These are phyloP conservation scores for Vicia faba DNA, from an alignment of 306 rosid genomes.

Conservation along the genomic window DNA sequence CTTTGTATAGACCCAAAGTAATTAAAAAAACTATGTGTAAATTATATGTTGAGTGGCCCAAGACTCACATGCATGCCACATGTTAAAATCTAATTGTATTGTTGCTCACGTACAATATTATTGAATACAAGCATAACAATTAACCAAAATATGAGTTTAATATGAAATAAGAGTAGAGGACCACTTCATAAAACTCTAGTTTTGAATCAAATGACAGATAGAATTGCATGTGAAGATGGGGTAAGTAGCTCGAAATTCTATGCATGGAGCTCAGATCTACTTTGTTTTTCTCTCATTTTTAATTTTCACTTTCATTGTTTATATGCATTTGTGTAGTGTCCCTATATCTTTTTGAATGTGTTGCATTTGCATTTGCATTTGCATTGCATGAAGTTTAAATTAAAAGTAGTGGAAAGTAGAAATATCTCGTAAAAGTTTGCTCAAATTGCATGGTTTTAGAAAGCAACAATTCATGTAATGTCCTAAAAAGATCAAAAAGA, in stretches of 20 bases:
- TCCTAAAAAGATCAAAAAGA: slow-evolving; percentile 44
- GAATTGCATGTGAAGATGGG: slow-evolving; percentile 67
- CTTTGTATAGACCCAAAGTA: slow-evolving; percentile 39
- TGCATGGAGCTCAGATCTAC: slow-evolving; percentile 53
- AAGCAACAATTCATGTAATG: slow-evolving; percentile 32
- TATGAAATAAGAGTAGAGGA: slow-evolving; percentile 36
- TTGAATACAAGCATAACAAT: background rate
- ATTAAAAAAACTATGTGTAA: background rate
- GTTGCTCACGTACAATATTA: slow-evolving; percentile 35
- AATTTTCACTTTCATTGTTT: slow-evolving; percentile 30
- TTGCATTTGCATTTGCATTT: slow-evolving; percentile 36
- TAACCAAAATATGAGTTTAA: slow-evolving; percentile 30
- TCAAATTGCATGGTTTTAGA: slow-evolving; percentile 38
- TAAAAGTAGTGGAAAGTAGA: slow-evolving; percentile 28
- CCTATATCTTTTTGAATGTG: slow-evolving; percentile 38
- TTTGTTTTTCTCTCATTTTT: slow-evolving; percentile 38
- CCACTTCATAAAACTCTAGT: slow-evolving; percentile 50
- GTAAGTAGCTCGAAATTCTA: slow-evolving; percentile 64
- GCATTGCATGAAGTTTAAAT: slow-evolving; percentile 20
- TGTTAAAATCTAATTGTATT: slow-evolving; percentile 46
- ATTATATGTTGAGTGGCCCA: slow-evolving; percentile 43
- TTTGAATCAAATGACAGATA: slow-evolving; percentile 44
- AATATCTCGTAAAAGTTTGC: slow-evolving; percentile 30
- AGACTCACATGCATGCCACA: slow-evolving; percentile 55
- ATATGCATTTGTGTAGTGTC: slow-evolving; percentile 37